phyloP scores from a whole-genome alignment of 257 asterid genomes.

The Solanum infundibuliforme region DNA sequence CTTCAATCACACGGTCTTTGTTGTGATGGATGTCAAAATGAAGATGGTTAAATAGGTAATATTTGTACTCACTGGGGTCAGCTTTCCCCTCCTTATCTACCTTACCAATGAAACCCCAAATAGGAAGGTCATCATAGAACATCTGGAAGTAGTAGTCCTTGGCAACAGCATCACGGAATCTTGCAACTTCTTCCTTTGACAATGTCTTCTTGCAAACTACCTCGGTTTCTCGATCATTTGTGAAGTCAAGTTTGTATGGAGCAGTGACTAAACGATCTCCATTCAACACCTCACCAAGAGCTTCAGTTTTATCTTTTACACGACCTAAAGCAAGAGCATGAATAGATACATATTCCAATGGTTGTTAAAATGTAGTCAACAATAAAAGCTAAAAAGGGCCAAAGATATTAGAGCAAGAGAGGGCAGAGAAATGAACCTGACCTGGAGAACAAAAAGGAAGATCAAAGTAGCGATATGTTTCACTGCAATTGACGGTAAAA shows the following conservation, averaged over 20 bases:
- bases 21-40: conserved; percentile 8
- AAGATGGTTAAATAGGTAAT: conserved; percentile 11
- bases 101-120: conserved; percentile 13
- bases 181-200: conserved; percentile 7
- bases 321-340: not conserved
- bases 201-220: conserved; percentile 1
- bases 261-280: conserved; percentile 13
- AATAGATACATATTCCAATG: not conserved
- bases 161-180: conserved; percentile 13
- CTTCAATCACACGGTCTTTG: conserved; percentile 11
- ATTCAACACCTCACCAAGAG: conserved; percentile 14
- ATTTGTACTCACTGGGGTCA: conserved; percentile 10
- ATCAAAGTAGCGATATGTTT: conserved; percentile 41
- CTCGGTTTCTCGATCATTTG: conserved; percentile 2
- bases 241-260: conserved; percentile 9
- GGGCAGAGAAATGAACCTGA: not conserved
- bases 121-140: conserved; percentile 11
- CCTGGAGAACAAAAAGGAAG: conserved; percentile 52
- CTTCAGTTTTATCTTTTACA: conserved; percentile 6
- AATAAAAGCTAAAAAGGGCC: not conserved
- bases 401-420: not conserved
- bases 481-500: conserved; percentile 18
- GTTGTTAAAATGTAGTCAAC: not conserved
- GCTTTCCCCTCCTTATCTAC: conserved; percentile 4
- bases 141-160: conserved; percentile 10